Conservation (phyloP, 2,329 filamentous ascomycete species). For the Passalora sequoiae region DNA sequence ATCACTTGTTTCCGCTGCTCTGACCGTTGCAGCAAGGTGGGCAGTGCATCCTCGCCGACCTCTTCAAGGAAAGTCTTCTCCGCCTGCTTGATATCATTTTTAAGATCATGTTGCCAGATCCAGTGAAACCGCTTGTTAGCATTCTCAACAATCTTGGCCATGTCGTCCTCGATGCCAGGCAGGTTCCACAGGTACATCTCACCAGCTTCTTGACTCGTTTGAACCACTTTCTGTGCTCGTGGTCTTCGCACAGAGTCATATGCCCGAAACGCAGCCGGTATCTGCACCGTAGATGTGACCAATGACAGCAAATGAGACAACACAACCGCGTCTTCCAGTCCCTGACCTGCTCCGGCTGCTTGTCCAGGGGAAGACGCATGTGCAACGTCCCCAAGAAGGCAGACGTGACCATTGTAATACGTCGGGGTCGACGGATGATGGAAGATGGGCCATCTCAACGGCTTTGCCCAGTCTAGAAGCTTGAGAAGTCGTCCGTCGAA, state of each 20-base stretch:
- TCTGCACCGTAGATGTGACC: slow-evolving; percentile 16
- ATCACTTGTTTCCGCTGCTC: too few relatives aligned
- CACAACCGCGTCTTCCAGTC: slow-evolving; percentile 51
- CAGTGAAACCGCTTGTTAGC: too few relatives aligned
- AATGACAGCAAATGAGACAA: slow-evolving; percentile 38
- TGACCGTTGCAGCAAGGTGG: too few relatives aligned
- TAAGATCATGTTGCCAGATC: too few relatives aligned
- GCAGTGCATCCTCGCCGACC: too few relatives aligned
- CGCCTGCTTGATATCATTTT: too few relatives aligned
- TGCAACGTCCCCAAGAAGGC: slow-evolving; percentile 53
- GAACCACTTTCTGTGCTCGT: slow-evolving; percentile 38
- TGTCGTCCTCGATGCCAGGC: slow-evolving; percentile 30
- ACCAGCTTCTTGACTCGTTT: slow-evolving; percentile 37
- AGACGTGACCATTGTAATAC: slow-evolving; percentile 35
- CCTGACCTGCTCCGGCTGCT: slow-evolving; percentile 53
- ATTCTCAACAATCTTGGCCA: slow-evolving; percentile 31
- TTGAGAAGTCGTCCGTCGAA: too few relatives aligned
- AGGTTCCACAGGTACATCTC: slow-evolving; percentile 39
- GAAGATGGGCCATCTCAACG: slow-evolving; percentile 49
- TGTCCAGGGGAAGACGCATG: slow-evolving; percentile 53
- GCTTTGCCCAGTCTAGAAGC: too few relatives aligned
- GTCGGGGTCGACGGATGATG: slow-evolving; percentile 41
- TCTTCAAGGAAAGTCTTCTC: too few relatives aligned
- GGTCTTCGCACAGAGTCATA: slow-evolving; percentile 39
- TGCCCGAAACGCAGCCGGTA: slow-evolving; percentile 35